A percentile compares a stretch with the other conserved stretches of the same genome.
Conservation (phyloP, 192 early-diverging fungal species). For the Rhizophagus clarus region DNA sequence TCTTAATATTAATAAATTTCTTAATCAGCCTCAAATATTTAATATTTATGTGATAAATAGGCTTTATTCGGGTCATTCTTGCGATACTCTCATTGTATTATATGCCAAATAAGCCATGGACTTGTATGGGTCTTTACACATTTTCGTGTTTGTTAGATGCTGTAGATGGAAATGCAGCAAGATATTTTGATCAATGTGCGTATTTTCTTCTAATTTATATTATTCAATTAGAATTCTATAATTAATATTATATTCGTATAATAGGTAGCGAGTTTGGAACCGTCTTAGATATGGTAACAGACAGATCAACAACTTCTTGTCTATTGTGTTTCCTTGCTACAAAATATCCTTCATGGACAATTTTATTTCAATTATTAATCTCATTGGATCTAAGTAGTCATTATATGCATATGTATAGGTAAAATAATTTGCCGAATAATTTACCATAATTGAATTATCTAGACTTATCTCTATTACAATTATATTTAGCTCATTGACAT, state of each 20-base stretch:
- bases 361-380: slow-evolving; percentile 90
- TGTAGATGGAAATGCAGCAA: slow-evolving; percentile 92
- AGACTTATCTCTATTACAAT: neutral
- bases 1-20: slow-evolving; percentile 1
- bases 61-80: slow-evolving; percentile 86
- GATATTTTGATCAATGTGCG: slow-evolving; percentile 89
- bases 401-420: slow-evolving; percentile 99
- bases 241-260: slow-evolving; percentile 12
- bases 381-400: slow-evolving; percentile 94
- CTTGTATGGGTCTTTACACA: slow-evolving; percentile 78
- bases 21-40: neutral
- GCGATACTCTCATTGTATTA: slow-evolving; percentile 71
- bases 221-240: neutral
- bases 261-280: slow-evolving; percentile 89
- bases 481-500: slow-evolving; percentile 66
- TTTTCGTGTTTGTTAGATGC: slow-evolving; percentile 93
- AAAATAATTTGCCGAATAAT: slow-evolving; percentile 16
- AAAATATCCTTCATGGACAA: slow-evolving; percentile 63
- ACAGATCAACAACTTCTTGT: slow-evolving; percentile 90
- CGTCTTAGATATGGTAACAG: slow-evolving; percentile 99
- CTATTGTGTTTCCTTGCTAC: slow-evolving; percentile 84
- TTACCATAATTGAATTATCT: neutral
- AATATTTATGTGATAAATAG: slow-evolving; percentile 39
- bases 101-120: slow-evolving; percentile 74
- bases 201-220: neutral